Base-by-base conservation (phyloP, 1,284 basidiomycete genomes). In the Sanghuangporus sanghuang region DNA sequence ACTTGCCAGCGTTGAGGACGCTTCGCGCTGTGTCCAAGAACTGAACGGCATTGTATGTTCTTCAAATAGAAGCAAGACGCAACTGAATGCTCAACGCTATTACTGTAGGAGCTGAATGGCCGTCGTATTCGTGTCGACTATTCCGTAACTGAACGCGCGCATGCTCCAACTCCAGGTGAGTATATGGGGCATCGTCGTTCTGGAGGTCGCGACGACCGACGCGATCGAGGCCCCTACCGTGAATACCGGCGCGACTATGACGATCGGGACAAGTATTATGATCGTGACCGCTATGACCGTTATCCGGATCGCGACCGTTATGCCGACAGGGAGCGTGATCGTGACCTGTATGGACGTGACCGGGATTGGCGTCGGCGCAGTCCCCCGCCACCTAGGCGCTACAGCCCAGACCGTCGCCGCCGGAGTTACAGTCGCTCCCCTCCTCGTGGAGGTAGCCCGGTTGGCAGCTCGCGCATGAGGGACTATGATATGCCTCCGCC, bases 121-220 rank as follows among this genome's bases (percentile, higher is more conserved):
- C 92, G 96, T 64, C 86, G 90, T 57, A 96, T 99, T 71, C 93
- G 96, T 62, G 96, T 99, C 57, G 96, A 99, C 75, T 99, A 91
- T 74, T 98, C 95, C 0, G 92, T 96, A 49, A 99, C 97, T 4
- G 86, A 91, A 67, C 87, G 92, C 61, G 91, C 96, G 32, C 96
- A 99, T 77, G 89, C 92, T 14, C 94, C 97, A 9, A 99, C 96
- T 14, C 96, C 97, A 3, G 96, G 96, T 67, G 93, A 98, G 78
- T 99, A 99, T 78, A 96, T 96, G 90, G 95, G 95, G 16, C 90
- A 93, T 70, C 88, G 91, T 69, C 88, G 92, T 52, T 81, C 84
- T 65, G 56, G 75, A 62, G 81, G 86, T 57, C 76, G 77, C 0
- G 74, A 81, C 64, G 78, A 80, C 64, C 69, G 64, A 56, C 57